Base-by-base conservation (phyloP, 2,329 filamentous ascomycete genomes). In the Phyllosticta citriasiana region DNA sequence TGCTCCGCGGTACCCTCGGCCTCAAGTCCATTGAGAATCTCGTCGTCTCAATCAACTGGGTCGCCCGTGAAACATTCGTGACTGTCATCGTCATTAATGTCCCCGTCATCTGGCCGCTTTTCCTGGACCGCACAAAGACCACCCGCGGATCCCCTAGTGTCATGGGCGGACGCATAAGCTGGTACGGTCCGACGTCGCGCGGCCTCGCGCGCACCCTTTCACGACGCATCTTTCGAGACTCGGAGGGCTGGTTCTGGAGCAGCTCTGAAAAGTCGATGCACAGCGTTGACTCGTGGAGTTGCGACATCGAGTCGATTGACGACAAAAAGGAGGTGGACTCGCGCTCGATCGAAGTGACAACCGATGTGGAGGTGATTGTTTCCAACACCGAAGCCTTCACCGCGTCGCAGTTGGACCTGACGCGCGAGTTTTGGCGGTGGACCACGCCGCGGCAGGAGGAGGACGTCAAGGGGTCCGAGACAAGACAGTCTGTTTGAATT, bases 61-160 rank as follows among this genome's bases (percentile, higher is more conserved):
- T 73, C 12, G 76, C 77, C 16, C 71, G 77, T 53, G 77, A 79
- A 65, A 77, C 74, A 72, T 77, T 79, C 52, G 72, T 78, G 33
- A 76, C 70, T n/a, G 75, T 78, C 56, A 71, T 79, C 40, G 74
- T 74, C 54, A 73, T 76, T 57, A 78, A 77, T 60, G 69, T 72
- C n/a, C 73, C 76, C 1, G 70, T 70, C 22, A 76, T 78, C 62
- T 76, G 75, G 33, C 74, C 75, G 2, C 66, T 76, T 14, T 76
- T 77, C 67, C 40, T 47, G 14, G 40, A 47, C 14, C 40, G 40
- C 40, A 47, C 40, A 16, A 47, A 47, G 40, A 47, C 40, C 6
- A n/a, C 40, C 14, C 40, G 40, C 16, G 40, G 40, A 7, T 47
- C 40, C 40, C 40, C 40, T 16, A 47, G 40, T 16, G 40, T 7